Evolutionary conservation across 2,329 filamentous ascomycete species (phyloP), one percentile per base, ranked within the genome.

Genomic region (Sarocladium oryzae): DNA sequence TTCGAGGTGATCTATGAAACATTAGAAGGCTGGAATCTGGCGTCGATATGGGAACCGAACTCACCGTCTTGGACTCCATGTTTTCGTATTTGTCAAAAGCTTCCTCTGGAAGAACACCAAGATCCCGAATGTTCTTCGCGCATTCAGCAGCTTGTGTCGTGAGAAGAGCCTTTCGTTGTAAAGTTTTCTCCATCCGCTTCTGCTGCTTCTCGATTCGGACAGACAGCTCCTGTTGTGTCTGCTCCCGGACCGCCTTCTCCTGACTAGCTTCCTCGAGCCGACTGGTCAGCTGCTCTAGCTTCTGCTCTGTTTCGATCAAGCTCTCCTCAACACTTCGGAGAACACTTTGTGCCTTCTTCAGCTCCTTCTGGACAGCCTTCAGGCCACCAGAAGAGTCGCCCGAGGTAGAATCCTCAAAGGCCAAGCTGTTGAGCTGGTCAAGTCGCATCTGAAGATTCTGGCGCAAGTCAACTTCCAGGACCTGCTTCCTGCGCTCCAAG

Each of bases 101-200:
- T 61, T 96, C 91, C 55, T 97, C 91, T 0, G 93, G 92, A 15
- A 99, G 77, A 16, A 95, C 91, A 58, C 93, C 93, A 6, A 99
- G 76, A 58, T 96, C 90, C 43, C 92, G 86, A 60, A 99, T 97
- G 56, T 91, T 92, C 63, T 89, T 86, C 54, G 85, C 85, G 56
- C 88, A 89, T 61, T 96, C 90, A 2, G 84, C 81, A 18, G 88
- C 85, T 63, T 90, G 86, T 45, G 85, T 79, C 15, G 82, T 86
- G 55, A 95, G 75, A 3, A 89, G 77, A 11, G 89, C 88, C 65
- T 92, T 93, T 68, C 90, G 89, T 59, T 91, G 87, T 63, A 95
- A 86, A 58, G 85, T 90, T 75, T 92, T 96, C 65, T 96, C 91
- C 76, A 97, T 88, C 46, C 81, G 81, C 69, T 91, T 91, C 69